Conservation (phyloP, 805 yeast species). For the Debaryomyces maramus region DNA sequence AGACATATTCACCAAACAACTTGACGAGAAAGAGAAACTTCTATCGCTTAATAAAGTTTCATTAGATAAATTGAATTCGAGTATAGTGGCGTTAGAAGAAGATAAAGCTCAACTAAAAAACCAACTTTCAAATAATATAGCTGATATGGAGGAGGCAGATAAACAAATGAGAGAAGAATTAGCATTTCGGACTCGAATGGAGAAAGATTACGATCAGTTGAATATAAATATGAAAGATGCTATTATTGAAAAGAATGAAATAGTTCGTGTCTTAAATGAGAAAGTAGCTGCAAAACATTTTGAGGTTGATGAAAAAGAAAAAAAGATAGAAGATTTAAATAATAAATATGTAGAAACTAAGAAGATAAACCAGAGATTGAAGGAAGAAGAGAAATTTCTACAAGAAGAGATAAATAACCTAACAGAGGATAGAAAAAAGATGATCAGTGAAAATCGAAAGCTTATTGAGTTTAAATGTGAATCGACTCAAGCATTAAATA, state of each 20-base stretch:
- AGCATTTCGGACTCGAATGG: not conserved
- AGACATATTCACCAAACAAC: too few relatives aligned
- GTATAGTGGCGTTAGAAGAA: not conserved
- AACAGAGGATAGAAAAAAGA: not conserved
- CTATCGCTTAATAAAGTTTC: not conserved
- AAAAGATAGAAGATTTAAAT: not conserved
- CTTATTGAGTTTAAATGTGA: slow-evolving; percentile 2
- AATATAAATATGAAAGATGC: slow-evolving; percentile 1
- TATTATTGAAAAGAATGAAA: not conserved
- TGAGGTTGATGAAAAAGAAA: not conserved
- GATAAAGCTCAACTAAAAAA: not conserved
- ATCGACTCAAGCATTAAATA: slow-evolving; percentile 1
- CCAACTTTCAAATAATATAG: not conserved
- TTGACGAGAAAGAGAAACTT: not conserved
- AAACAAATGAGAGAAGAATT: slow-evolving; percentile 2
- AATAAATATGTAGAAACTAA: not conserved
- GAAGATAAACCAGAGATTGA: not conserved
- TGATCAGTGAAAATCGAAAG: slow-evolving; percentile 3
- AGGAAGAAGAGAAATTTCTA: not conserved
- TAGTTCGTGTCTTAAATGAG: not conserved
- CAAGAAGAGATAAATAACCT: not conserved
- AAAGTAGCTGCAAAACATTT: not conserved
- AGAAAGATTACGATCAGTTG: not conserved
- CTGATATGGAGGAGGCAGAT: slow-evolving; percentile 3
- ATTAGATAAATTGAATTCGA: not conserved